These are phyloP conservation scores for Ganoderma meredithae DNA, from an alignment of 1,284 basidiomycete genomes.

Conservation along the genomic window DNA sequence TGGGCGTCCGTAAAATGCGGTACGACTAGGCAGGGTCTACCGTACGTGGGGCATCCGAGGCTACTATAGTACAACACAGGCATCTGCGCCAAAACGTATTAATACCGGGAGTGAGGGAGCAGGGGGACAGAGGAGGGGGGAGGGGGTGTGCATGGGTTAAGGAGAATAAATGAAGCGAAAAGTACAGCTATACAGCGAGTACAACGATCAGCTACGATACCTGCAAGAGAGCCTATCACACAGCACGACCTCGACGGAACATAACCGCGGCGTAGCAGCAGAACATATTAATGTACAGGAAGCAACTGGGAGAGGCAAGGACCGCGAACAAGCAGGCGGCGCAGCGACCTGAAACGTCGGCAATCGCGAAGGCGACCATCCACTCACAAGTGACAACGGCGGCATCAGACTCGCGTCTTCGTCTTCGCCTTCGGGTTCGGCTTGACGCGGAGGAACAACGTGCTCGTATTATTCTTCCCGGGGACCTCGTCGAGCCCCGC, in stretches of 20 bases:
- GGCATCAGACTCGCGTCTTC: background rate
- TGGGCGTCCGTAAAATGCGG: background rate
- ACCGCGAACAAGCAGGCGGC: background rate
- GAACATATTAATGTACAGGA: background rate
- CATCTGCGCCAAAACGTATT: background rate
- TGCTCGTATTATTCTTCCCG: background rate
- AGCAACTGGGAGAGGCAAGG: background rate
- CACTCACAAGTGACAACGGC: background rate
- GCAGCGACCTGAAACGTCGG: conserved; percentile 1
- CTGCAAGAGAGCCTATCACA: conserved; percentile 4
- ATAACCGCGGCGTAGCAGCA: background rate
- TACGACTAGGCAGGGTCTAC: conserved; percentile 3
- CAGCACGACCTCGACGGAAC: background rate
- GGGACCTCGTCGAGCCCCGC: background rate
- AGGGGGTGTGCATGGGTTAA: background rate
- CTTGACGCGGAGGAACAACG: background rate
- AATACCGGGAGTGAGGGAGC: no score
- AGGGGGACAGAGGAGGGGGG: background rate
- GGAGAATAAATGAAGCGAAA: background rate
- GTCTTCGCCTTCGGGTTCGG: no score
- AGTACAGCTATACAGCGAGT: background rate
- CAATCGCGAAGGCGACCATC: background rate
- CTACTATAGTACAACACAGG: background rate
- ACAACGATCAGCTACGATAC: background rate
- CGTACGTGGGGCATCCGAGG: background rate